These are phyloP conservation scores for Scortechinia acanthostroma DNA, from an alignment of 2,329 filamentous ascomycete genomes.

Conservation along the genomic window DNA sequence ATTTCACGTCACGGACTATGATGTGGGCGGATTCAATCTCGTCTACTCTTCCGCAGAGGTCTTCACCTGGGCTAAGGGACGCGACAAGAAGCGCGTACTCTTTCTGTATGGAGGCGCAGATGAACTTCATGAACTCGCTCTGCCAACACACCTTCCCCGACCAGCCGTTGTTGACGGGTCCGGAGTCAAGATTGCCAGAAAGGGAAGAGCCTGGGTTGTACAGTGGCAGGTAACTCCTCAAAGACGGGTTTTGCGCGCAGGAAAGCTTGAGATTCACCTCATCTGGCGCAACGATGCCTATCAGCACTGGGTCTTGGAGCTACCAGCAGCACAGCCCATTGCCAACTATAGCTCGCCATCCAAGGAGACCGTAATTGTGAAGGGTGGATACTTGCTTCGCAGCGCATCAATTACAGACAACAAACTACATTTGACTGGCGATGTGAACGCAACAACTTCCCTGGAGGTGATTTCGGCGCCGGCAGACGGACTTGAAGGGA, in stretches of 20 bases:
- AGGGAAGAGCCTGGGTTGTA: not conserved
- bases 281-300: conserved; percentile 27
- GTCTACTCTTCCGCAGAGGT: conserved; percentile 32
- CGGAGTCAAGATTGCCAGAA: not conserved
- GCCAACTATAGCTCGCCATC: not conserved
- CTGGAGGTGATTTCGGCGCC: not conserved
- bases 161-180: not conserved
- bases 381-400: not conserved
- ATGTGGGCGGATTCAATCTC: conserved; percentile 25
- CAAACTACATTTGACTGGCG: not conserved
- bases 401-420: not conserved
- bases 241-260: conserved; percentile 25
- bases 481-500: not conserved
- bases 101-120: conserved; percentile 22
- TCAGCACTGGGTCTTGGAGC: conserved; percentile 31
- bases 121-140: not conserved
- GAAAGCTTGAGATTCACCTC: conserved; percentile 18
- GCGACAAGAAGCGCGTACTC: conserved; percentile 14
- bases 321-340: conserved; percentile 14
- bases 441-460: not conserved
- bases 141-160: not conserved
- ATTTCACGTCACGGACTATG: conserved; percentile 29
- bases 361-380: not conserved
- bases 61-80: conserved; percentile 24
- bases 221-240: not conserved